phyloP scores from a whole-genome alignment of 2,329 filamentous ascomycete species.

The Fusarium udum region DNA sequence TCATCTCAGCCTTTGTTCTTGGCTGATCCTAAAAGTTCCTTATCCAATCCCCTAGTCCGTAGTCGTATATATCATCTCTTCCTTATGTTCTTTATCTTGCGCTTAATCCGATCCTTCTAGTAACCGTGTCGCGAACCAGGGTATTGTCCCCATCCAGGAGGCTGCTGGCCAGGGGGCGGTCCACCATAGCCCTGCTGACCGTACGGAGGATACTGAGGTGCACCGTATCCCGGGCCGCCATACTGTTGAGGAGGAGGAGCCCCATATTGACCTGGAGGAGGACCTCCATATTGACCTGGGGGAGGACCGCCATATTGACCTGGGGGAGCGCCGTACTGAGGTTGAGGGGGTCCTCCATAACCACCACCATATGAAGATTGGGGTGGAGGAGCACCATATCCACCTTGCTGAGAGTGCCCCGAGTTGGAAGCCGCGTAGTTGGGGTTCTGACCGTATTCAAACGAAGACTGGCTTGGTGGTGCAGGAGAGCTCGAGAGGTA shows the following conservation, averaged over 20 bases:
- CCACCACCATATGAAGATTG: slow-evolving; percentile 46
- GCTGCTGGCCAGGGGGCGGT: slow-evolving; percentile 35
- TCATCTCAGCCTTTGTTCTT: slow-evolving; percentile 16
- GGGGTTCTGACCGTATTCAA: slow-evolving; percentile 54
- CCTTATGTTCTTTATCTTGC: not conserved
- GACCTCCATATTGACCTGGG: slow-evolving; percentile 43
- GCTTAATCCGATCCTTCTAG: slow-evolving; percentile 16
- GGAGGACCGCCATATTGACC: slow-evolving; percentile 44
- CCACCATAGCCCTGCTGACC: slow-evolving; percentile 34
- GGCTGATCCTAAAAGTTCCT: slow-evolving; percentile 1
- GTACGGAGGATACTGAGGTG: slow-evolving; percentile 32
- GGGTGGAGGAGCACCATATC: slow-evolving; percentile 45
- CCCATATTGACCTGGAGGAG: slow-evolving; percentile 46
- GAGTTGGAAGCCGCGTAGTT: slow-evolving; percentile 42
- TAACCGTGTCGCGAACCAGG: slow-evolving; percentile 52
- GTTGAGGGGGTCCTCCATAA: slow-evolving; percentile 47
- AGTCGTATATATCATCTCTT: not conserved
- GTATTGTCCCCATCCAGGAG: slow-evolving; percentile 50
- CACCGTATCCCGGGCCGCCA: slow-evolving; percentile 40
- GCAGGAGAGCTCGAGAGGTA: slow-evolving; percentile 54
- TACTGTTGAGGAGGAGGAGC: slow-evolving; percentile 44
- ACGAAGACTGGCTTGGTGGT: slow-evolving; percentile 47
- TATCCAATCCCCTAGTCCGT: slow-evolving; percentile 5
- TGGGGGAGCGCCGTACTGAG: slow-evolving; percentile 43
- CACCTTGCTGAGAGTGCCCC: slow-evolving; percentile 39